Conservation (phyloP, 176 grass and related monocot genomes). For the Rhynchospora tenuis region DNA sequence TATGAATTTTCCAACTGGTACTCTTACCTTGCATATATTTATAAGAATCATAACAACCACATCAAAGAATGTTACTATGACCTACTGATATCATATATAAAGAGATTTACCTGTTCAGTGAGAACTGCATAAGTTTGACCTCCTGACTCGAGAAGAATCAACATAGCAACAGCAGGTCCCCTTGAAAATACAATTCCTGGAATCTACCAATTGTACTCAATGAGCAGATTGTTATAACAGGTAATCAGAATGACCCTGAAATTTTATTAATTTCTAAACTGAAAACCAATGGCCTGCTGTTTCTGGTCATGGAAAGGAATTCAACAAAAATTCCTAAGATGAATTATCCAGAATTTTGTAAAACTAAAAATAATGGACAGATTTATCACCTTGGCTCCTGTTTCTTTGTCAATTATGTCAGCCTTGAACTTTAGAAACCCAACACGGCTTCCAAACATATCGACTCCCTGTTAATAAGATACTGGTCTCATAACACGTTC, state of each 20-base stretch:
- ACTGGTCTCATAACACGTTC: background rate
- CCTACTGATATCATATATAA: background rate
- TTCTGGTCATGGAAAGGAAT: background rate
- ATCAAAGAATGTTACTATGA: background rate
- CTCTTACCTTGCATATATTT: constrained; percentile 50
- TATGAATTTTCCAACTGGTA: constrained; percentile 73
- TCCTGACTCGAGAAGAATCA: constrained; percentile 79
- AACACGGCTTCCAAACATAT: constrained; percentile 83
- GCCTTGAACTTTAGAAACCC: constrained; percentile 97
- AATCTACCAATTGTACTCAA: constrained; percentile 42
- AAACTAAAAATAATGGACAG: background rate
- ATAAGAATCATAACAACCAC: background rate
- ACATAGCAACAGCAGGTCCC: constrained; percentile 74
- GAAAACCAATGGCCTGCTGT: background rate
- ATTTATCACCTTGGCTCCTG: constrained; percentile 50
- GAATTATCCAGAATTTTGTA: background rate
- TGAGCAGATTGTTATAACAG: background rate
- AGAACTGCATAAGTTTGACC: constrained; percentile 72
- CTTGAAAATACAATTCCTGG: constrained; percentile 97
- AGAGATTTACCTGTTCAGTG: constrained; percentile 59
- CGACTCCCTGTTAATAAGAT: constrained; percentile 48
- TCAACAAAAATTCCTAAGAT: background rate
- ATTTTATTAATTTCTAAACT: background rate
- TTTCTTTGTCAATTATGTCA: constrained; percentile 74
- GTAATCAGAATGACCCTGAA: background rate